Evolutionary conservation across 805 yeast species (phyloP), one percentile per base, ranked within the genome.

Genomic region (Teunomyces cretensis): DNA sequence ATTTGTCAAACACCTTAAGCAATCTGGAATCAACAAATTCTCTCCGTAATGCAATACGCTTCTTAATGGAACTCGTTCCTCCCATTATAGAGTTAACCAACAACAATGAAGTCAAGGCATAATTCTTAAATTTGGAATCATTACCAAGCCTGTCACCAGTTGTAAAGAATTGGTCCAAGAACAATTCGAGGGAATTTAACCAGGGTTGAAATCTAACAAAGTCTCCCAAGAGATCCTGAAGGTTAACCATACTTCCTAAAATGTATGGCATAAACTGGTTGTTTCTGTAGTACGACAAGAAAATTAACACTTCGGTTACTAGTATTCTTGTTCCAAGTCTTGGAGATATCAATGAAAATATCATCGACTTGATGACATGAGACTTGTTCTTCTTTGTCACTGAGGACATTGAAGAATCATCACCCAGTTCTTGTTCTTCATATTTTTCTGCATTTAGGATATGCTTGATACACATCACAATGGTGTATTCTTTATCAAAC

Each of bases 251-350:
- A 9, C 68, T 59, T 2, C 66, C 71, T 24, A 70, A 46, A 2
- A 67, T 60, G 12, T 52, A 50, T 1, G 60, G 57, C 8, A 64
- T 43, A 35, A 57, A 57, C 33, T 63, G 60, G 14, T 49, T 48
- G 36, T 65, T 63, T 12, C 53, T 48, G 45, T 55, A 57, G 38
- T 65, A 60, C 5, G 63, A 45, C 15, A 71, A 51, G 51, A 67
- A 70, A n/a, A 71, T 66, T 44, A 72, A 54, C 5, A 72, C 66
- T 50, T 72, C 76, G 1, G 76, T 67, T 6, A 70, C 76, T 41
- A 67, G 47, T 11, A 67, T 61, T 41, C 74, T 58, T 2, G 77
- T 72, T 3, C 72, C 57, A 24, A 70, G 45, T 42, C 73, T 55
- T 6, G 77, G 76, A 0, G 75, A 69, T 3, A 65, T 54, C 26